phyloP scores from a whole-genome alignment of 306 rosid species.

The Lotus japonicus region DNA sequence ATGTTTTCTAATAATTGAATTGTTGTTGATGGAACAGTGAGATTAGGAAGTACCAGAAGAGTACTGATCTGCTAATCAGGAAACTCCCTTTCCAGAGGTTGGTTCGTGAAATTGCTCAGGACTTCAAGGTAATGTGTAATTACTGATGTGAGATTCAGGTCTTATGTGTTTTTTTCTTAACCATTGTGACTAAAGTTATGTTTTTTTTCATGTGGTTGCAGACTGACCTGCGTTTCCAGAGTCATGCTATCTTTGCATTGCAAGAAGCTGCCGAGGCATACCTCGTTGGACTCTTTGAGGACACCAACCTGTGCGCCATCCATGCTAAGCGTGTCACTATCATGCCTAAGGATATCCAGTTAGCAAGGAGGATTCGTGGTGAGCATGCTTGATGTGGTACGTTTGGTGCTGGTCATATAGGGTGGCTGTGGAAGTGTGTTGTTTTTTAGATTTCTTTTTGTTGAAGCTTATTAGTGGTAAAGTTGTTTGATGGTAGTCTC shows the following conservation, averaged over 20 bases:
- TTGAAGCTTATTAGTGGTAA: too few relatives aligned
- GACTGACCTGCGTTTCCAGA: constrained; percentile 90
- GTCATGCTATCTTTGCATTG: constrained; percentile 74
- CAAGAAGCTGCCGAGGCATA: constrained; percentile 93
- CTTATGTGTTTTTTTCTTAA: not conserved
- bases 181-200: too few relatives aligned
- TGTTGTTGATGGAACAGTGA: constrained; percentile 48
- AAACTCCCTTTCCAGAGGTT: constrained; percentile 85
- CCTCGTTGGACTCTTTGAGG: constrained; percentile 73
- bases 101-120: constrained; percentile 87
- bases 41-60: constrained; percentile 78
- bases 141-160: too few relatives aligned
- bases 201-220: constrained; percentile 2
- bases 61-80: constrained; percentile 79
- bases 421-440: too few relatives aligned
- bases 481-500: constrained; percentile 4
- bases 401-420: too few relatives aligned
- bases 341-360: constrained; percentile 86
- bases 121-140: constrained; percentile 48
- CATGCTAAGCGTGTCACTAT: constrained; percentile 88
- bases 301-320: constrained; percentile 75
- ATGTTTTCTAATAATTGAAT: not conserved
- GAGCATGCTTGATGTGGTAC: constrained; percentile 64
- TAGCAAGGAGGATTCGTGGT: constrained; percentile 76
- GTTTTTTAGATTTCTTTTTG: too few relatives aligned